Evolutionary conservation across 2,329 filamentous ascomycete genomes (phyloP).

Genomic region (Penicillium frequentans): DNA sequence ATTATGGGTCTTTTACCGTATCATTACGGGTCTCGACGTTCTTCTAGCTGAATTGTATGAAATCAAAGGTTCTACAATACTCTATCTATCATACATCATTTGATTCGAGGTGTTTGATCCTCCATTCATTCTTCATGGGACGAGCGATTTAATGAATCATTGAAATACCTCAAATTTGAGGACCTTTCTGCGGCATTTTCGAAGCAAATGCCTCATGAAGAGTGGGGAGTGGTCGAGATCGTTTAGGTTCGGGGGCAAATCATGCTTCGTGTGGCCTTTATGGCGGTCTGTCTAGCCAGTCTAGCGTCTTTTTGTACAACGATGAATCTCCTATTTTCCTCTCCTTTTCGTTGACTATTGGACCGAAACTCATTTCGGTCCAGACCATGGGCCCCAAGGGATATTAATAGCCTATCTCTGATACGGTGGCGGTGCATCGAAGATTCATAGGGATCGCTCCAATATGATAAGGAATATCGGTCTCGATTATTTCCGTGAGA

Average conservation of each 20-base stretch:
- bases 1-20: conserved; percentile 20
- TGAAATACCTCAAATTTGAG: not conserved
- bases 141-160: not conserved
- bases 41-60: not conserved
- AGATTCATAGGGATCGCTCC: not conserved
- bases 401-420: conserved; percentile 15
- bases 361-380: conserved; percentile 14
- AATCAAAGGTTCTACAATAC: no score
- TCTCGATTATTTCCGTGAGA: conserved; percentile 10
- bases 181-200: conserved; percentile 12
- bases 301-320: not conserved
- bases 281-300: not conserved
- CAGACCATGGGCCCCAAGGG: conserved; percentile 14
- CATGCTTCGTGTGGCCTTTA: not conserved
- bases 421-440: conserved; percentile 1
- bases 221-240: conserved; percentile 13
- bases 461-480: not conserved
- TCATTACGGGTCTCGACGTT: conserved; percentile 12
- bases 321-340: not conserved
- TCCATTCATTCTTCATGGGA: not conserved
- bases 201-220: conserved; percentile 14
- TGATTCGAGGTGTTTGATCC: not conserved
- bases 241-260: conserved; percentile 7
- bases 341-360: not conserved
- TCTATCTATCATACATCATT: not conserved